Percentiles rank a stretch among this genome's conserved stretches.
These are phyloP conservation scores for Salix purpurea DNA, from an alignment of 345 rosid species.

Conservation along the genomic window DNA sequence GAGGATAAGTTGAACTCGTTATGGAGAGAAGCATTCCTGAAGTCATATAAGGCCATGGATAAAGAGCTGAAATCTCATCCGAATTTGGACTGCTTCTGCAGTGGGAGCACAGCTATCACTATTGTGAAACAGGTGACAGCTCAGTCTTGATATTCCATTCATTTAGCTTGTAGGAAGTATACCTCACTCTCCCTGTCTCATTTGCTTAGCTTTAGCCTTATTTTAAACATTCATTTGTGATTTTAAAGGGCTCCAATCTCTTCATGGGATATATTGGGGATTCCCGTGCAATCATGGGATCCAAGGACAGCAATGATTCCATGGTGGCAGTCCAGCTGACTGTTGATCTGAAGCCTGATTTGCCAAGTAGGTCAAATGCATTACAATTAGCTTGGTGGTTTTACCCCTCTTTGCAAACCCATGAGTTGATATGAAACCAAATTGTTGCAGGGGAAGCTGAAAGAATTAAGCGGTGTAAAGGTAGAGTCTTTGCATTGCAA, in stretches of 20 bases:
- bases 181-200: not conserved
- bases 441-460: constrained; percentile 77
- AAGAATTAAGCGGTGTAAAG: constrained; percentile 91
- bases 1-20: constrained; percentile 50
- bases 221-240: constrained; percentile 13
- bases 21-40: constrained; percentile 90
- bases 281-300: constrained; percentile 95
- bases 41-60: constrained; percentile 93
- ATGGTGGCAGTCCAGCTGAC: constrained; percentile 89
- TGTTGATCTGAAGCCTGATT: constrained; percentile 95
- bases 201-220: constrained; percentile 12
- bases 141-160: not conserved
- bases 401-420: not conserved
- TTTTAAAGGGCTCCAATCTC: constrained; percentile 72
- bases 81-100: constrained; percentile 94
- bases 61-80: constrained; percentile 93
- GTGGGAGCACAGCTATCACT: constrained; percentile 95
- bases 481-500: constrained; percentile 94
- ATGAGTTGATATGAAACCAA: constrained; percentile 7
- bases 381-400: constrained; percentile 4
- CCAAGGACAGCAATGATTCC: constrained; percentile 67
- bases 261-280: constrained; percentile 97
- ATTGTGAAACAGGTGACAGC: constrained; percentile 72
- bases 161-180: constrained; percentile 1
- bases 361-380: constrained; percentile 65